Evolutionary conservation across 352 stramenopile genomes (phyloP).

Genomic region (Phytophthora crassamura): DNA sequence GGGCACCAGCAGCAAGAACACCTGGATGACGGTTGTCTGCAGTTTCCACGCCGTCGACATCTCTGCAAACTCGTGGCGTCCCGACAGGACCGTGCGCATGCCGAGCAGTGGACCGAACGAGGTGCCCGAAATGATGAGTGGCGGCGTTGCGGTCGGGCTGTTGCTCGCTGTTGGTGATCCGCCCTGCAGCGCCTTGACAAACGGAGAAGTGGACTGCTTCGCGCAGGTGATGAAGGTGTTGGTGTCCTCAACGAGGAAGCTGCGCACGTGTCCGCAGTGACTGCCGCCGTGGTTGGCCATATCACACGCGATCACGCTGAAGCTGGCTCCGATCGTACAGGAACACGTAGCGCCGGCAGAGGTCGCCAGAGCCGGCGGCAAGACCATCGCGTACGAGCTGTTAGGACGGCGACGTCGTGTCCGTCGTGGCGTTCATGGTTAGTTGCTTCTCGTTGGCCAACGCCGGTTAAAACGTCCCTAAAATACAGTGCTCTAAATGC

Average conservation of each 20-base stretch:
- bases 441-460: not conserved
- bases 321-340: slow-evolving; percentile 44
- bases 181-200: slow-evolving; percentile 34
- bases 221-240: slow-evolving; percentile 47
- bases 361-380: slow-evolving; percentile 45
- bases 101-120: slow-evolving; percentile 62
- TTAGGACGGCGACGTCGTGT: slow-evolving; percentile 17
- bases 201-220: slow-evolving; percentile 32
- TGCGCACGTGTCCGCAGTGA: slow-evolving; percentile 37
- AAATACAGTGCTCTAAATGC: slow-evolving; percentile 16
- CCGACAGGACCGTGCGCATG: slow-evolving; percentile 54
- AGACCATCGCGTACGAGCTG: slow-evolving; percentile 18
- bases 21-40: slow-evolving; percentile 46
- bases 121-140: slow-evolving; percentile 61
- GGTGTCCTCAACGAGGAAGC: slow-evolving; percentile 55
- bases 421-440: slow-evolving; percentile 3
- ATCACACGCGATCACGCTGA: slow-evolving; percentile 52
- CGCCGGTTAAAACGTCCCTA: not conserved
- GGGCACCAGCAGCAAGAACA: slow-evolving; percentile 45
- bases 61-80: slow-evolving; percentile 55
- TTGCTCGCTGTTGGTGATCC: not conserved
- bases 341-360: slow-evolving; percentile 45
- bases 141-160: slow-evolving; percentile 7
- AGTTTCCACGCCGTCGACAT: slow-evolving; percentile 46
- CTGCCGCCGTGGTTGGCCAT: slow-evolving; percentile 51